These are phyloP conservation scores for Starmerella khaoyaiensis DNA, from an alignment of 805 yeast genomes.

Conservation along the genomic window DNA sequence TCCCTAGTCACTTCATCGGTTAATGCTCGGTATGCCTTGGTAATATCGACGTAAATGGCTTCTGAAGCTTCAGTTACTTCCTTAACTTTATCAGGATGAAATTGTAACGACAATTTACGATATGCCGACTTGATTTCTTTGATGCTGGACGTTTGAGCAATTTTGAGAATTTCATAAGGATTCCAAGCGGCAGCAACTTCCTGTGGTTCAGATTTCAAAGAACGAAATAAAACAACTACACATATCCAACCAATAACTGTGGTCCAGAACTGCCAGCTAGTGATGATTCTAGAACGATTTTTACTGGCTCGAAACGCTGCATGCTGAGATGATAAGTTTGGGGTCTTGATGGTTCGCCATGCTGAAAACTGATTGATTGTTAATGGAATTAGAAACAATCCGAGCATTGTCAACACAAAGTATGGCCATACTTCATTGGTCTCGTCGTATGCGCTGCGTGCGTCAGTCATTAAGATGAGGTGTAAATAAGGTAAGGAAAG, in stretches of 20 bases:
- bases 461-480: slow-evolving; percentile 9
- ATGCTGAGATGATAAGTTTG: slow-evolving; percentile 1
- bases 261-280: slow-evolving; percentile 8
- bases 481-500: background rate
- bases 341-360: background rate
- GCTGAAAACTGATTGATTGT: slow-evolving; percentile 31
- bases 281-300: background rate
- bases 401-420: slow-evolving; percentile 59
- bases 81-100: slow-evolving; percentile 86
- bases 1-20: slow-evolving; percentile 79
- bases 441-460: slow-evolving; percentile 56
- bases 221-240: slow-evolving; percentile 34
- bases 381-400: slow-evolving; percentile 55
- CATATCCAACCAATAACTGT: slow-evolving; percentile 51
- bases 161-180: slow-evolving; percentile 77
- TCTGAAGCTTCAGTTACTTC: slow-evolving; percentile 44
- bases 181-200: slow-evolving; percentile 41
- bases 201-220: slow-evolving; percentile 27
- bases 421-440: slow-evolving; percentile 89
- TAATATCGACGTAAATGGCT: slow-evolving; percentile 62
- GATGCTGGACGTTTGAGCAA: slow-evolving; percentile 55
- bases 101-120: slow-evolving; percentile 73
- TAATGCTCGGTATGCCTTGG: slow-evolving; percentile 86
- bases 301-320: slow-evolving; percentile 7
- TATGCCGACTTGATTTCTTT: slow-evolving; percentile 69